Evolutionary conservation across 83 land plant genomes (phyloP).

Genomic region (Diphasiastrum complanatum): DNA sequence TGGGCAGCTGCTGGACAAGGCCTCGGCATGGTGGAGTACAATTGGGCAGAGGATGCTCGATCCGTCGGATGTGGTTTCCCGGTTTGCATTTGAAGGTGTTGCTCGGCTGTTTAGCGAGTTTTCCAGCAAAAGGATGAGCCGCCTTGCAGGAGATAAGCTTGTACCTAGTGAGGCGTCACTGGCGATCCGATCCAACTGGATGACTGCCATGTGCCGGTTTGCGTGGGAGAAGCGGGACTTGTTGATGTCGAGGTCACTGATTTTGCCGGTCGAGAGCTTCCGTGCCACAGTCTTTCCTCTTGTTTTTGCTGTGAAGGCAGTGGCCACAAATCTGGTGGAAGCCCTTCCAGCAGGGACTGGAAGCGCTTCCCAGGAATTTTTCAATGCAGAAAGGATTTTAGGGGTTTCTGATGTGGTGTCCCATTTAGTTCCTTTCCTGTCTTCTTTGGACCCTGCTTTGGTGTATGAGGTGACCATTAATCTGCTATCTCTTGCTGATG

Average conservation of each 20-base stretch:
- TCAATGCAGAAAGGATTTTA: slow-evolving; percentile 70
- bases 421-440: slow-evolving; percentile 79
- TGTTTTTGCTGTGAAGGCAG: slow-evolving; percentile 77
- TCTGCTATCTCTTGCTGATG: slow-evolving; percentile 89
- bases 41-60: slow-evolving; percentile 77
- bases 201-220: slow-evolving; percentile 56
- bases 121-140: slow-evolving; percentile 81
- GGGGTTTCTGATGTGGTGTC: slow-evolving; percentile 94
- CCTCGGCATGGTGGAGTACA: slow-evolving; percentile 74
- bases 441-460: slow-evolving; percentile 81
- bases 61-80: slow-evolving; percentile 65
- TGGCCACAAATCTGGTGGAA: slow-evolving; percentile 72
- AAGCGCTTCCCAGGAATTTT: slow-evolving; percentile 14
- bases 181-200: slow-evolving; percentile 89
- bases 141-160: slow-evolving; percentile 91
- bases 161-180: slow-evolving; percentile 83
- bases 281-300: slow-evolving; percentile 71
- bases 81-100: slow-evolving; percentile 80
- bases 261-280: slow-evolving; percentile 85
- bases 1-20: slow-evolving; percentile 60
- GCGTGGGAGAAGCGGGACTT: slow-evolving; percentile 79
- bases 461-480: slow-evolving; percentile 89
- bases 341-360: neutral
- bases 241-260: slow-evolving; percentile 61
- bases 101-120: slow-evolving; percentile 88